Percentiles rank a stretch among this genome's conserved stretches.
Conservation (phyloP, 257 asterid genomes). For the Perilla frutescens region DNA sequence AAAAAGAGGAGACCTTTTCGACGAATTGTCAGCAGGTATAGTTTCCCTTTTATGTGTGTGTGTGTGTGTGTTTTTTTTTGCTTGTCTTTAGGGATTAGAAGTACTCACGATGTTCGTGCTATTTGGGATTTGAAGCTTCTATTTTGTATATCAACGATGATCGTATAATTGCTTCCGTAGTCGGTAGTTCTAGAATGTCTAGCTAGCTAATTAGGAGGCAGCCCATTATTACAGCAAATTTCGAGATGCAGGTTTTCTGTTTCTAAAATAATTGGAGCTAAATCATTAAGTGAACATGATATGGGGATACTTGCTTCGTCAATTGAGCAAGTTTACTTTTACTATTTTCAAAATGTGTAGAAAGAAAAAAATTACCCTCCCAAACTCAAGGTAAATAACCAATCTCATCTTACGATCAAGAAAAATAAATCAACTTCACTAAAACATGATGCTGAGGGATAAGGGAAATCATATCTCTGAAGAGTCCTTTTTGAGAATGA, state of each 20-base stretch:
- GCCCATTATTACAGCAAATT: not conserved
- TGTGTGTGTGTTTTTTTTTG: conserved; percentile 6
- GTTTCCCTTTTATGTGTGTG: not conserved
- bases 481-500: not conserved
- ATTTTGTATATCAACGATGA: not conserved
- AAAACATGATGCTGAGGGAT: not conserved
- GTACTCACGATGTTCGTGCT: not conserved
- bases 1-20: conserved; percentile 42
- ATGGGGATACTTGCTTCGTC: not conserved
- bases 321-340: not conserved
- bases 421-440: not conserved
- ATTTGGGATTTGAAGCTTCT: not conserved
- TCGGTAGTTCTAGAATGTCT: not conserved
- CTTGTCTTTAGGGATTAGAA: conserved; percentile 19
- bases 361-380: not conserved
- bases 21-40: conserved; percentile 56
- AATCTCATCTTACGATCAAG: not conserved
- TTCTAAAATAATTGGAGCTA: conserved; percentile 6
- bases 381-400: not conserved
- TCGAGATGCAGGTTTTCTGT: conserved; percentile 9
- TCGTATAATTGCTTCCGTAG: conserved; percentile 4
- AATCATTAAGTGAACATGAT: not conserved
- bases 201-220: conserved; percentile 15
- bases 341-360: not conserved
- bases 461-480: not conserved